Evolutionary conservation across 1,139 yeast species (phyloP), one percentile per base, ranked within the genome.

Genomic region (Candida sp.): DNA sequence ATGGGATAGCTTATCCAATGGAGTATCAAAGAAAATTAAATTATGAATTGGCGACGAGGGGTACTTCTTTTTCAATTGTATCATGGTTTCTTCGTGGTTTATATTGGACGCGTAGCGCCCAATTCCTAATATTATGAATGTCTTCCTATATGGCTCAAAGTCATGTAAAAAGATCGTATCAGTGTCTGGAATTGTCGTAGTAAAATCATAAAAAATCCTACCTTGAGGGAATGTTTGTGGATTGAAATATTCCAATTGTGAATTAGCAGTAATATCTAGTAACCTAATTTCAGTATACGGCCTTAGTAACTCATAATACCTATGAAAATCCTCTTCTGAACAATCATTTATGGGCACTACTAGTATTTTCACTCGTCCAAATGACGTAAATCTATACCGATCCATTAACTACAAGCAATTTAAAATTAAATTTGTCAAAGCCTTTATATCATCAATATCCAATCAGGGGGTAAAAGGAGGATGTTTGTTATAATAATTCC

Each of bases 141-240:
- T 77, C 59, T 89, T 89, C 42, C 98, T 67, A 61, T 77, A 88
- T 1, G 97, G 96, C 61, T 93, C 98, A 51, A 91, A 82, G 61
- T 91, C 97, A 53, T 87, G 88, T 43, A 91, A 68, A 47, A 87
- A 84, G 7, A 82, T 65, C 21, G 70, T 69, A 42, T 83, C 87
- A 22, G 73, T 69, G 46, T 84, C 88, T 9, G 77, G 75, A 29
- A 68, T 61, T 1, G 75, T 54, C 0, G 78, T 63, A 21, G 61
- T 65, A 50, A 82, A 81, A 45, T 84, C 84, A 53, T 77, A 85
- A 12, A 81, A 60, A 1, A 88, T 64, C 42, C 84, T 68, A 0
- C 98, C 98, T 41, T 77, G 75, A 1, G 97, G 97, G 55, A 80
- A 87, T 0, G 85, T 82, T 55, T 84, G 95, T 1, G 98, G 97